These are phyloP conservation scores for Camelina sativa DNA, from an alignment of 345 rosid genomes.

Conservation along the genomic window DNA sequence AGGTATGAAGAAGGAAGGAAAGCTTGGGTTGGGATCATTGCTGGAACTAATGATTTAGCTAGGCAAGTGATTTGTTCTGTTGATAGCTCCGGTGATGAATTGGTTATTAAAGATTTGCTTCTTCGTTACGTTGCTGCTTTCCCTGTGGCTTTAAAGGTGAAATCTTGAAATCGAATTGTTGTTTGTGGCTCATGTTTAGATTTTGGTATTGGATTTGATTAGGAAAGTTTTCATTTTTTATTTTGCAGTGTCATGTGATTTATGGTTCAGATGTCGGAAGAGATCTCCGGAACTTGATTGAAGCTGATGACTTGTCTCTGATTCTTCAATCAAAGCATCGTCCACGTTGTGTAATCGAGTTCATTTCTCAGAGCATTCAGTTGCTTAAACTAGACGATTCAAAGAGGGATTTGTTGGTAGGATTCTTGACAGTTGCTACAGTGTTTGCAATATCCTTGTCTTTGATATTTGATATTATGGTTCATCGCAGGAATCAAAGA, in stretches of 20 bases:
- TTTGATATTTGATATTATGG: not conserved
- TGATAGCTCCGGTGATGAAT: slow-evolving; percentile 53
- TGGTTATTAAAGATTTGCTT: slow-evolving; percentile 55
- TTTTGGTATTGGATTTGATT: slow-evolving; percentile 31
- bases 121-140: slow-evolving; percentile 77
- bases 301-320: slow-evolving; percentile 71
- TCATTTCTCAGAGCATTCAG: slow-evolving; percentile 74
- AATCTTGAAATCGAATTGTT: not conserved
- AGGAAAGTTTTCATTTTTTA: not conserved
- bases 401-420: slow-evolving; percentile 67
- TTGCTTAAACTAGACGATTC: slow-evolving; percentile 68
- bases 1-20: slow-evolving; percentile 82
- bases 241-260: slow-evolving; percentile 76
- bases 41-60: slow-evolving; percentile 75
- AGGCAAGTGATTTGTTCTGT: slow-evolving; percentile 62
- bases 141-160: slow-evolving; percentile 87
- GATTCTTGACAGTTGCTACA: slow-evolving; percentile 1
- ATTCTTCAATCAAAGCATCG: slow-evolving; percentile 75
- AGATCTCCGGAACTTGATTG: slow-evolving; percentile 73
- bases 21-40: slow-evolving; percentile 79
- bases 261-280: slow-evolving; percentile 69
- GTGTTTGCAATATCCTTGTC: not conserved
- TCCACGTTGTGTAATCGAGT: slow-evolving; percentile 83
- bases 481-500: slow-evolving; percentile 64
- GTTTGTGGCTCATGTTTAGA: slow-evolving; percentile 32